phyloP scores from a whole-genome alignment of 148 eudicot species.

The Diospyros lotus region DNA sequence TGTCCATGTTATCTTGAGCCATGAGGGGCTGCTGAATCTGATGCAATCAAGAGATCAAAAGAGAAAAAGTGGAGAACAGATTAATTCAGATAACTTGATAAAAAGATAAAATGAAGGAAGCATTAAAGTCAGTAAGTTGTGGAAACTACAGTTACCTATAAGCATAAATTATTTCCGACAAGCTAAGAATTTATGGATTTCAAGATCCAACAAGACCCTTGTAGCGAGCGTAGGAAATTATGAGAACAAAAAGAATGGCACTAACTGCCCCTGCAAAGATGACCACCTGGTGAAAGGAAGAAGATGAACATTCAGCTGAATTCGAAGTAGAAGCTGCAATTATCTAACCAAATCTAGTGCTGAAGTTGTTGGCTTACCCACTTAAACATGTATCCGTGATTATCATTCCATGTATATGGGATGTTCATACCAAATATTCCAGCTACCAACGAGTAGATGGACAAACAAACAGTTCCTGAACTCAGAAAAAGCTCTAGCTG shows the following conservation, averaged over 20 bases:
- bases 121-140: neutral
- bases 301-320: neutral
- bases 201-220: conserved; percentile 77
- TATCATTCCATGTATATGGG: conserved; percentile 50
- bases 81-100: too few species aligned
- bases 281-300: conserved; percentile 41
- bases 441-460: conserved; percentile 54
- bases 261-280: conserved; percentile 23
- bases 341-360: neutral
- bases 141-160: neutral
- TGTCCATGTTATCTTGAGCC: too few species aligned
- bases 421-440: conserved; percentile 76
- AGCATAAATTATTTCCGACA: too few species aligned
- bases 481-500: conserved; percentile 71
- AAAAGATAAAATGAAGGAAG: too few species aligned
- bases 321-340: neutral
- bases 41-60: too few species aligned
- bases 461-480: conserved; percentile 56
- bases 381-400: conserved; percentile 48
- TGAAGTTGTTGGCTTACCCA: conserved; percentile 42
- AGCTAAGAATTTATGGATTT: conserved; percentile 8
- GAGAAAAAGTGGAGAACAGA: too few species aligned
- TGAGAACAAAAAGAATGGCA: conserved; percentile 31
- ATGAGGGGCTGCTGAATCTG: too few species aligned
- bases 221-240: conserved; percentile 54